Base-by-base conservation (phyloP, 2,329 filamentous ascomycete genomes). In the Fusarium veterinarium region DNA sequence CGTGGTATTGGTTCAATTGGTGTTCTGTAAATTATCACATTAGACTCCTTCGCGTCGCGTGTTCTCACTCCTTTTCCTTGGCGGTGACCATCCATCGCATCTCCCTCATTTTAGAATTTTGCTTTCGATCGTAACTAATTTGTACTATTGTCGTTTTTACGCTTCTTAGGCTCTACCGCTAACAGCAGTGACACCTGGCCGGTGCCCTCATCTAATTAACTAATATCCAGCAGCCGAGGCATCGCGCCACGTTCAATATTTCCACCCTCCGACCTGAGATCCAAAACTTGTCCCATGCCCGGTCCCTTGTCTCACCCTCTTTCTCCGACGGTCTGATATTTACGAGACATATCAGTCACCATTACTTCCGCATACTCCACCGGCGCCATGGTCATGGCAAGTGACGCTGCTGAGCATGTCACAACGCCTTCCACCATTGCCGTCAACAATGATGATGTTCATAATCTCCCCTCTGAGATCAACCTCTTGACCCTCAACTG, bases 401-500 rank as follows among this genome's bases (percentile, higher is more conserved):
- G 73, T 64, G 74, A 73, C 45, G 55, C 65, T 31, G 55, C 64
- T 51, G 67, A 68, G 46, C 65, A 74, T 62, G 60, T 73, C 64
- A 72, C 71, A 30, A 72, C 71, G 44, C 68, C 72, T 56, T 72
- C 69, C 57, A 73, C 70, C 23, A 69, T 71, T 52, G 57, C 46
- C 53, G 51, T 61, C 57, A 31, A 64, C 44, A 67, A 73, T 38
- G 53, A 72, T 45, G 80, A 79, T 71, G 76, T 78, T 60, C 72
- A 77, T 11, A 45, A 57, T n/a, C 80, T 78, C 74, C 89, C 88
- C 23, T 84, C 84, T 37, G 87, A 91, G 64, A 89, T 98, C 79
- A 92, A 93, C 78, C 87, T 98, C 75, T 85, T 98, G 73, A 96
- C 94, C 8, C 90, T 97, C 81, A 99, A 99, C 83, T 98, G 95